These are phyloP conservation scores for Deuterostichococcus epilithicus DNA, from an alignment of 139 green algal species.

Conservation along the genomic window DNA sequence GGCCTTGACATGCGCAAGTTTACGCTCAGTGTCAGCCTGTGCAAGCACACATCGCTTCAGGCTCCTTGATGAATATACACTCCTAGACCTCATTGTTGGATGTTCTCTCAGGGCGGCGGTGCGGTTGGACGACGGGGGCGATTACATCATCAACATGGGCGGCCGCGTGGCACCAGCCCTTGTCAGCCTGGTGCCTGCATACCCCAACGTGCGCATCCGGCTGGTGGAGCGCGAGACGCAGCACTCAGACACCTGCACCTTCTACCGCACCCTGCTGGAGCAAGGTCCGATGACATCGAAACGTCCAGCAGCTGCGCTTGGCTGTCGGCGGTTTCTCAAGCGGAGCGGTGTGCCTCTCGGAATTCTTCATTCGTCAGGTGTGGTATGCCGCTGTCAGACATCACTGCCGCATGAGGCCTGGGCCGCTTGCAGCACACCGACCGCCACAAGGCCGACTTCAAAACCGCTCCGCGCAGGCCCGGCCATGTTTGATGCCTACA, in stretches of 20 bases:
- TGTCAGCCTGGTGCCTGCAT: slow-evolving; percentile 8
- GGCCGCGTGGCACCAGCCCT: slow-evolving; percentile 8
- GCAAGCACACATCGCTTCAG: too few relatives aligned
- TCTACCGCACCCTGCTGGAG: slow-evolving; percentile 12
- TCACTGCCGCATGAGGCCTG: too few relatives aligned
- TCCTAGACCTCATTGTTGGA: too few relatives aligned
- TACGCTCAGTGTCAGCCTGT: too few relatives aligned
- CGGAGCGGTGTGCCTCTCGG: too few relatives aligned
- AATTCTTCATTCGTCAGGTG: too few relatives aligned
- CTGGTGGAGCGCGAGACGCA: slow-evolving; percentile 12
- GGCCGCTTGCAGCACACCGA: not conserved
- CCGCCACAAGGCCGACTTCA: not conserved
- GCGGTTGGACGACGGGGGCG: slow-evolving; percentile 4
- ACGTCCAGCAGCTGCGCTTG: not conserved
- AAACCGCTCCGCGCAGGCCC: not conserved
- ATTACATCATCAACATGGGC: slow-evolving; percentile 19
- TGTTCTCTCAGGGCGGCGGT: slow-evolving; percentile 13
- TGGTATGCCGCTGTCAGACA: too few relatives aligned
- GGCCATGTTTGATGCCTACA: slow-evolving; percentile 13
- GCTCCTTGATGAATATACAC: too few relatives aligned
- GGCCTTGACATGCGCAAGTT: too few relatives aligned
- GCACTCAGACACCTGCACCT: slow-evolving; percentile 25
- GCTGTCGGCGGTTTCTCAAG: too few relatives aligned
- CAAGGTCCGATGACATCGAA: slow-evolving; percentile 1
- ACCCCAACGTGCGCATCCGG: slow-evolving; percentile 13